Conservation (phyloP, 352 stramenopile species). For the Lagenidium giganteum region DNA sequence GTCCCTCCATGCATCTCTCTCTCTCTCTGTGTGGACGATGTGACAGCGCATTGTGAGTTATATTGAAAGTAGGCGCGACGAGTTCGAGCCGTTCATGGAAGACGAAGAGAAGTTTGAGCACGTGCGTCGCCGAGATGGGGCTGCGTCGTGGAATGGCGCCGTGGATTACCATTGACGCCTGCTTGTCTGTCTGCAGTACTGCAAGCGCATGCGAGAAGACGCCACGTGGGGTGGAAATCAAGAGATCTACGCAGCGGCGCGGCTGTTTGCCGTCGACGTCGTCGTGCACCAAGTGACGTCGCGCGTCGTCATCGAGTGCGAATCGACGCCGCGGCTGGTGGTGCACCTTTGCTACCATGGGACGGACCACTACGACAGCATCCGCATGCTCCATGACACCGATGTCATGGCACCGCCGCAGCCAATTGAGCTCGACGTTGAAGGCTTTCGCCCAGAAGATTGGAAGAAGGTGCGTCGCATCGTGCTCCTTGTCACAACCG, state of each 20-base stretch:
- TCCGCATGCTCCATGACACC: constrained; percentile 41
- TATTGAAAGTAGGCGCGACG: constrained; percentile 57
- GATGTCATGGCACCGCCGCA: constrained; percentile 29
- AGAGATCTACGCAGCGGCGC: constrained; percentile 68
- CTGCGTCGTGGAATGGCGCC: too few relatives aligned
- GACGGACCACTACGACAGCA: constrained; percentile 82
- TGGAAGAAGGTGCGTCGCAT: too few relatives aligned
- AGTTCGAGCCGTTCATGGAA: constrained; percentile 88
- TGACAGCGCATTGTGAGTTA: constrained; percentile 68
- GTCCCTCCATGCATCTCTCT: too few relatives aligned
- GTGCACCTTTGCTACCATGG: constrained; percentile 65
- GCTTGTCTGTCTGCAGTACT: constrained; percentile 64
- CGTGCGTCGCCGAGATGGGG: constrained; percentile 20
- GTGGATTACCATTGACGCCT: too few relatives aligned
- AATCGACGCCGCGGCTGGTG: constrained; percentile 39
- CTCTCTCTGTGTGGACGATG: too few relatives aligned
- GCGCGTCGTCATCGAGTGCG: constrained; percentile 76
- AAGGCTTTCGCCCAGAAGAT: constrained; percentile 51
- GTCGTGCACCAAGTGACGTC: constrained; percentile 68
- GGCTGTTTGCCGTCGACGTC: constrained; percentile 68
- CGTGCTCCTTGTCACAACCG: too few relatives aligned
- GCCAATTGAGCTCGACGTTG: constrained; percentile 47
- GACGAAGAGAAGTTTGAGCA: constrained; percentile 84
- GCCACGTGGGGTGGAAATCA: constrained; percentile 82
- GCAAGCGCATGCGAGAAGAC: constrained; percentile 69